Base-by-base conservation (phyloP, 768 basidiomycete genomes). In the Russula brevipes region DNA sequence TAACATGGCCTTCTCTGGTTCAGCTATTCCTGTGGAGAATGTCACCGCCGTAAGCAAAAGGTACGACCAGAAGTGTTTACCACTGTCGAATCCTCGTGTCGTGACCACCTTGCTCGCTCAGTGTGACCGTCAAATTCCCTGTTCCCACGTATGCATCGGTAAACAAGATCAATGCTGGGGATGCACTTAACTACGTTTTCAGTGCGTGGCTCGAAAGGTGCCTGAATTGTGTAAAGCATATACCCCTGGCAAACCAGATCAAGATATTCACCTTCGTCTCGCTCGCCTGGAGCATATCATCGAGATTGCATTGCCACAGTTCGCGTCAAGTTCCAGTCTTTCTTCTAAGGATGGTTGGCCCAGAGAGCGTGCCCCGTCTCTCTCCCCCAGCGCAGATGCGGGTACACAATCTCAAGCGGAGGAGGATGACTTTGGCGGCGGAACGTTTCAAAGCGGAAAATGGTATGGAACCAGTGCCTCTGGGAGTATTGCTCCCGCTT, bases 31-130 rank as follows among this genome's bases (percentile, higher is more conserved):
- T 91, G 90, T 61, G 88, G 88, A 17, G 91, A 94, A 76, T 93
- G 91, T 66, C 91, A 93, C 76, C 83, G 91, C 24, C 79, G 91
- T 65, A 94, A 94, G 72, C 91, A 94, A 75, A 92, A 92, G 82
- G 90, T 88, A 60, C 8, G 61, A 52, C 24, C 41, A 38, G 58
- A 54, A 39, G 24, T 19, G 45, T 8, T 44, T n/a, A 55, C 35
- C 42, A 66, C 51, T 55, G 64, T 51, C 36, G 66, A 16, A 53
- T 68, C 70, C 63, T 67, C 59, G 58, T 54, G 50, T 60, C 49
- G 7, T 35, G 57, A 55, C 52, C 9, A 56, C 52, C 36, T 56
- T 24, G 24, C 41, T 42, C 51, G 44, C 52, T 31, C 72, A 93
- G 89, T 94, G 91, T 76, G 89, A 94, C 74, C 83, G 91, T 64